Evolutionary conservation across 1,139 yeast genomes (phyloP).

Genomic region (Chernovozyma aurita): DNA sequence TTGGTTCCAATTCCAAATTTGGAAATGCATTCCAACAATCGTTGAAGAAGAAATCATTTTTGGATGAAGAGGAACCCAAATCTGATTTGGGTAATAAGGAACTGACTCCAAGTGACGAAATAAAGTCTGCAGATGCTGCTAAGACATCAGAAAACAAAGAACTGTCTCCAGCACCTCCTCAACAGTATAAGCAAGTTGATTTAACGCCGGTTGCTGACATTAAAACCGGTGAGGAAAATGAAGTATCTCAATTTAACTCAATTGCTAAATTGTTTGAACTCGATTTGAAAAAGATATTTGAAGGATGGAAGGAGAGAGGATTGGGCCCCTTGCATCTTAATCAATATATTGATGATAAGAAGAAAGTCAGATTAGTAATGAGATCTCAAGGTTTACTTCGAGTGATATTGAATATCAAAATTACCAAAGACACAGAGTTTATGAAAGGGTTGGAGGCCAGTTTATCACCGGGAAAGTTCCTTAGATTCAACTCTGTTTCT

Average conservation of each 20-base stretch:
- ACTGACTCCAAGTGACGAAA: neutral
- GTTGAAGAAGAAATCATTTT: constrained; percentile 48
- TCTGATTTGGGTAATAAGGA: constrained; percentile 4
- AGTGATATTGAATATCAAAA: constrained; percentile 74
- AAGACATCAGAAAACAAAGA: constrained; percentile 3
- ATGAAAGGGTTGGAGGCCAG: constrained; percentile 84
- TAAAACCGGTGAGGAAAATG: constrained; percentile 90
- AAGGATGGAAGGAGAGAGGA: constrained; percentile 97
- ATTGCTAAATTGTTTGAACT: constrained; percentile 79
- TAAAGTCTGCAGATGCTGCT: neutral
- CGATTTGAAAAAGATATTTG: constrained; percentile 55
- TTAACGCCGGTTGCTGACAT: constrained; percentile 49
- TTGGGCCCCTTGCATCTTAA: constrained; percentile 83
- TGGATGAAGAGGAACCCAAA: constrained; percentile 34
- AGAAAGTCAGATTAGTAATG: constrained; percentile 66
- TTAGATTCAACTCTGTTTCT: constrained; percentile 53
- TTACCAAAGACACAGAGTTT: constrained; percentile 53
- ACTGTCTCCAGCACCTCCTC: constrained; percentile 18
- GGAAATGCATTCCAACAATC: constrained; percentile 55
- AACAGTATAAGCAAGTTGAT: constrained; percentile 48
- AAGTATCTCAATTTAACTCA: constrained; percentile 60
- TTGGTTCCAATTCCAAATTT: constrained; percentile 59
- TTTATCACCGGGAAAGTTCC: constrained; percentile 69
- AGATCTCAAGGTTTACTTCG: constrained; percentile 83
- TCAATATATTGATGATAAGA: constrained; percentile 34